These are phyloP conservation scores for Rhizophora mangle DNA, from an alignment of 345 rosid species.

Conservation along the genomic window DNA sequence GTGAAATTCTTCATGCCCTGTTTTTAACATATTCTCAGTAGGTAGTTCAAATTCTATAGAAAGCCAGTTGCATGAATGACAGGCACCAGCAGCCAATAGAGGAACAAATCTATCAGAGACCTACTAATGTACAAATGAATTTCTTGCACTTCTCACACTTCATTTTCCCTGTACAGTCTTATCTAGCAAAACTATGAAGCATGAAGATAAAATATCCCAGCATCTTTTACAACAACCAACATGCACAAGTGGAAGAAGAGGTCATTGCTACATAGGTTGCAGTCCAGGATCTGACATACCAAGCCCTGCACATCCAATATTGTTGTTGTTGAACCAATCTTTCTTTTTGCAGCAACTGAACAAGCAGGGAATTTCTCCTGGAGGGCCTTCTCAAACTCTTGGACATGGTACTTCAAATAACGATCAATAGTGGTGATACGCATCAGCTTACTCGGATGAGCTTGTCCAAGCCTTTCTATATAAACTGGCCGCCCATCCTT, in stretches of 20 bases:
- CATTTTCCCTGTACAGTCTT: not conserved
- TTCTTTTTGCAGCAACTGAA: slow-evolving; percentile 78
- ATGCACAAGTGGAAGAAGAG: not conserved
- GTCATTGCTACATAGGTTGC: slow-evolving; percentile 1
- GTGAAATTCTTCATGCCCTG: slow-evolving; percentile 93
- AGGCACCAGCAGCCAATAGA: not conserved
- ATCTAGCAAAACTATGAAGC: not conserved
- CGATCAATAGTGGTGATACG: slow-evolving; percentile 72
- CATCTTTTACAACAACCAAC: not conserved
- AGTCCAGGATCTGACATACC: slow-evolving; percentile 45
- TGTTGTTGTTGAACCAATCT: slow-evolving; percentile 76
- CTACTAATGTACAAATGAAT: not conserved
- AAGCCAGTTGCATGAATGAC: slow-evolving; percentile 2
- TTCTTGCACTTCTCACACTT: not conserved
- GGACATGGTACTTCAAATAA: slow-evolving; percentile 88
- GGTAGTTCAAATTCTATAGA: slow-evolving; percentile 25
- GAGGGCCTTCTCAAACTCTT: slow-evolving; percentile 89
- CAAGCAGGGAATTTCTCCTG: slow-evolving; percentile 90
- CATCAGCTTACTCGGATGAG: slow-evolving; percentile 84
- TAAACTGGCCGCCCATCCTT: slow-evolving; percentile 95
- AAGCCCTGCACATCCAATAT: slow-evolving; percentile 87
- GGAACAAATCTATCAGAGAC: slow-evolving; percentile 4
- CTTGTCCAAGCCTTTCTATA: slow-evolving; percentile 92
- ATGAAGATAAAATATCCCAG: not conserved
- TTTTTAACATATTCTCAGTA: slow-evolving; percentile 23